phyloP scores from a whole-genome alignment of 1,139 yeast genomes.

The Pichia sp. region DNA sequence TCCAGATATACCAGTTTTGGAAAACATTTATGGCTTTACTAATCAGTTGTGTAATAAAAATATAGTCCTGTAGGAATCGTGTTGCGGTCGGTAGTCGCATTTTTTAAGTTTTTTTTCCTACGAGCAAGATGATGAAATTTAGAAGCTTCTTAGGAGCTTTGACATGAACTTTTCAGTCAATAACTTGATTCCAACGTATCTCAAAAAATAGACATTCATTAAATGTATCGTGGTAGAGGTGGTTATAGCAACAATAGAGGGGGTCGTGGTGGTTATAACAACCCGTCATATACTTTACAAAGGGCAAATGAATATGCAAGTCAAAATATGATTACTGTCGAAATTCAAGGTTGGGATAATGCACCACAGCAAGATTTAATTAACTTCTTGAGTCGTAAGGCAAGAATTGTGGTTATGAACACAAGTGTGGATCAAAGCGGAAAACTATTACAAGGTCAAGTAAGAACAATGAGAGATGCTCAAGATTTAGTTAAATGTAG shows the following conservation, averaged over 20 bases:
- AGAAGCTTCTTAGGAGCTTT: background rate
- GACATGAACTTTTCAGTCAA: too few relatives aligned
- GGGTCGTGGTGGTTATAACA: conserved; percentile 18
- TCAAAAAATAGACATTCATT: background rate
- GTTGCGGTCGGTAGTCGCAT: background rate
- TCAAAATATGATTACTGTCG: conserved; percentile 43
- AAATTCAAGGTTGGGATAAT: conserved; percentile 77
- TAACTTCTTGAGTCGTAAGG: conserved; percentile 61
- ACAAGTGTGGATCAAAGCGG: conserved; percentile 36
- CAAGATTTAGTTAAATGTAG: conserved; percentile 52
- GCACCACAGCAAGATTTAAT: conserved; percentile 64
- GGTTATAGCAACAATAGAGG: conserved; percentile 23
- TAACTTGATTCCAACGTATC: too few relatives aligned
- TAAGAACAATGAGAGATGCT: conserved; percentile 50
- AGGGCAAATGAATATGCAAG: conserved; percentile 31
- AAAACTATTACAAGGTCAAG: conserved; percentile 48
- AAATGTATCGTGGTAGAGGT: conserved; percentile 42
- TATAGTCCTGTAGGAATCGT: too few relatives aligned
- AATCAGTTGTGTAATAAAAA: too few relatives aligned
- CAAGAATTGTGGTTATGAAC: conserved; percentile 50
- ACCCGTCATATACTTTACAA: conserved; percentile 16
- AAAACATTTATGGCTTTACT: background rate
- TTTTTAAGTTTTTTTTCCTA: background rate
- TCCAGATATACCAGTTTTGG: too few relatives aligned
- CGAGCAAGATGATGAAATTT: too few relatives aligned